Evolutionary conservation across 2,329 filamentous ascomycete genomes (phyloP).

Genomic region (Mycogone perniciosa): DNA sequence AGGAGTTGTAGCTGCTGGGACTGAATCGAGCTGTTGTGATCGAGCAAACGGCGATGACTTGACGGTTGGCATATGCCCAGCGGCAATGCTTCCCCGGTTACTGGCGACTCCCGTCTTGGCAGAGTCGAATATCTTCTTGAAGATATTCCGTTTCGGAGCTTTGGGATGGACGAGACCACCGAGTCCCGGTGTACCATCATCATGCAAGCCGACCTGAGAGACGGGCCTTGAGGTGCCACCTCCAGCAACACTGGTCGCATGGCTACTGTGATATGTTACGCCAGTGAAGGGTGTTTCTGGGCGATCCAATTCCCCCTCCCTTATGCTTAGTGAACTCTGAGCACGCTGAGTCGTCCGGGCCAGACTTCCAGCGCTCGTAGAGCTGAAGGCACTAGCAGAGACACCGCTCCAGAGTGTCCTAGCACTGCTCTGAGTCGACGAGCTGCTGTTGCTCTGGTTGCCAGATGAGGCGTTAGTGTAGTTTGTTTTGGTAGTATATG

Average conservation of each 20-base stretch:
- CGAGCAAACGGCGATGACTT: conserved; percentile 38
- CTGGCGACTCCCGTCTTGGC: conserved; percentile 91
- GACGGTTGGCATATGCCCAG: conserved; percentile 37
- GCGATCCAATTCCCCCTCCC: conserved; percentile 49
- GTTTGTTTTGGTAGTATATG: conserved; percentile 82
- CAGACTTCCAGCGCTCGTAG: conserved; percentile 90
- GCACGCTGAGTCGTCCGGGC: conserved; percentile 65
- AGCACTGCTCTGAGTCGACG: conserved; percentile 70
- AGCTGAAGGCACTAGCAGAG: conserved; percentile 86
- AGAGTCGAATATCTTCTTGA: conserved; percentile 90
- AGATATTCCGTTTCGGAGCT: conserved; percentile 79
- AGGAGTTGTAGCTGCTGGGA: conserved; percentile 40
- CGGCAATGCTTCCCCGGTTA: conserved; percentile 76
- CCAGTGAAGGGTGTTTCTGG: conserved; percentile 65
- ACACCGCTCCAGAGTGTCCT: conserved; percentile 89
- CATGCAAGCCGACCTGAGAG: conserved; percentile 59
- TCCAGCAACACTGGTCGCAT: conserved; percentile 50
- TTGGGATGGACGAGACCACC: conserved; percentile 75
- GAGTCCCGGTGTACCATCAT: conserved; percentile 61
- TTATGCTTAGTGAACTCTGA: conserved; percentile 58
- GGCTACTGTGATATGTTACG: conserved; percentile 86
- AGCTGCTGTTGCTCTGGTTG: conserved; percentile 65
- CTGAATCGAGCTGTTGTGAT: conserved; percentile 32
- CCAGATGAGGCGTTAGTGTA: conserved; percentile 71
- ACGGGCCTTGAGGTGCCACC: conserved; percentile 44